Conservation (phyloP, 345 rosid genomes). For the Linum trigynum region DNA sequence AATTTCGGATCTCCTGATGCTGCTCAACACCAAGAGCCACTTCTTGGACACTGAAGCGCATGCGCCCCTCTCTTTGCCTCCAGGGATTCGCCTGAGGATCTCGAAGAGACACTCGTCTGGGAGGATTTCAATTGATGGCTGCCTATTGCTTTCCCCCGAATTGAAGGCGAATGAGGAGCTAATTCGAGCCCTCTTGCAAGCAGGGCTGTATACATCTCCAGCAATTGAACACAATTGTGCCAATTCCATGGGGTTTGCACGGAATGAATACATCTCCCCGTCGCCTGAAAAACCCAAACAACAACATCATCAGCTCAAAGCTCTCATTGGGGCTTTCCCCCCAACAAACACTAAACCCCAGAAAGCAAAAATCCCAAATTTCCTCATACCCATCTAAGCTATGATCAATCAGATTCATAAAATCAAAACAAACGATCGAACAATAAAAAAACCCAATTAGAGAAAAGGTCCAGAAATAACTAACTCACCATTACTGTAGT, state of each 20-base stretch:
- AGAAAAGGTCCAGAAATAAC: not conserved
- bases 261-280: conserved; percentile 41
- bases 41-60: conserved; percentile 60
- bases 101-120: conserved; percentile 77
- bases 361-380: not conserved
- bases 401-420: not conserved
- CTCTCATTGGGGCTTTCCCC: not conserved
- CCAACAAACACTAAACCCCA: not conserved
- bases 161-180: conserved; percentile 25
- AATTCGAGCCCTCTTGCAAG: conserved; percentile 56
- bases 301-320: not conserved
- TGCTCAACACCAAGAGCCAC: conserved; percentile 54
- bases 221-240: conserved; percentile 34
- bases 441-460: not conserved
- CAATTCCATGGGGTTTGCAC: conserved; percentile 30
- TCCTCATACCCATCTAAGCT: not conserved
- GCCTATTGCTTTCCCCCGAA: conserved; percentile 19
- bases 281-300: conserved; percentile 41
- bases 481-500: conserved; percentile 36
- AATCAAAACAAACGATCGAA: not conserved
- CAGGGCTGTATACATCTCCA: conserved; percentile 41
- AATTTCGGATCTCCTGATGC: conserved; percentile 41
- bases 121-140: conserved; percentile 47
- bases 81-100: conserved; percentile 48
- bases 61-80: conserved; percentile 44